Evolutionary conservation across 23 red algal genomes (phyloP).

Genomic region (Gracilaria domingensis): DNA sequence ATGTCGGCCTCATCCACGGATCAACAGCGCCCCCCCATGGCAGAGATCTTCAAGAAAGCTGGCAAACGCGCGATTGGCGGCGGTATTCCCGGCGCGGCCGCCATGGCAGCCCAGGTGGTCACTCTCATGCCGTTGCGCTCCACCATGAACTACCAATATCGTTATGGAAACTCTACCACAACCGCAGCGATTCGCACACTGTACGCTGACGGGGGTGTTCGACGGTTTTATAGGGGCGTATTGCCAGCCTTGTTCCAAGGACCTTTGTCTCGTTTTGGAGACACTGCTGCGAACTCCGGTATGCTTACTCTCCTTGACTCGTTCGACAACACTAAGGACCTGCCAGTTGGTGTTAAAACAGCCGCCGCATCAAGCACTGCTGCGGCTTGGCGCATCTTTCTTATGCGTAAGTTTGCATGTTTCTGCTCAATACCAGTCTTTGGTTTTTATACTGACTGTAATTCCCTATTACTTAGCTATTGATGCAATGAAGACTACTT

Average conservation of each 20-base stretch:
- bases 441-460: neutral
- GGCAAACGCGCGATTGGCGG: conserved; percentile 72
- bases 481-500: conserved; percentile 77
- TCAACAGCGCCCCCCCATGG: conserved; percentile 28
- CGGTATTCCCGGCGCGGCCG: conserved; percentile 70
- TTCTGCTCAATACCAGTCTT: neutral
- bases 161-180: conserved; percentile 66
- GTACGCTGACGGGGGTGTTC: conserved; percentile 70
- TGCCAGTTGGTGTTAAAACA: conserved; percentile 73
- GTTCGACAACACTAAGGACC: conserved; percentile 62
- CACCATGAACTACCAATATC: conserved; percentile 81
- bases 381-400: conserved; percentile 79
- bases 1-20: conserved; percentile 34
- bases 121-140: conserved; percentile 73
- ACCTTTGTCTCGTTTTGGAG: conserved; percentile 75
- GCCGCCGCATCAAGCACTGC: conserved; percentile 48
- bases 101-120: conserved; percentile 73
- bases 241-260: conserved; percentile 70
- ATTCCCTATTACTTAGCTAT: conserved; percentile 25
- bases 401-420: conserved; percentile 69
- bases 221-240: conserved; percentile 75
- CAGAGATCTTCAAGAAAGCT: conserved; percentile 64
- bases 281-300: conserved; percentile 78
- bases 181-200: conserved; percentile 54
- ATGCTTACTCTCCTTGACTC: conserved; percentile 71